Evolutionary conservation across 441 rosid genomes (phyloP).

Genomic region (Arabidopsis hybrid): DNA sequence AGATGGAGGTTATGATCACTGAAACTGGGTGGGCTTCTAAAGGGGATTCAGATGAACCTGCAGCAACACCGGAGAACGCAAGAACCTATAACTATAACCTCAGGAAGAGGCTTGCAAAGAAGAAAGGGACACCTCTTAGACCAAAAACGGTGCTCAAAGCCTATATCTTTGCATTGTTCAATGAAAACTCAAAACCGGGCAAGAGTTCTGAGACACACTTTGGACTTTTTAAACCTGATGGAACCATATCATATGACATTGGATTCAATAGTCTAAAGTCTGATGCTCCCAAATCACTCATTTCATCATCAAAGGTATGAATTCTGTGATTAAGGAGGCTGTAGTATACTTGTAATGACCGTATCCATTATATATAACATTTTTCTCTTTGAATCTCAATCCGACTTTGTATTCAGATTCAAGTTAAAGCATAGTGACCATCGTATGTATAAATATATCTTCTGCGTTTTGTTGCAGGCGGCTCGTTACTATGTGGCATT

Average conservation of each 20-base stretch:
- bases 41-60: constrained; percentile 84
- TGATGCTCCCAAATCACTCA: constrained; percentile 60
- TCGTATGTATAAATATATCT: constrained; percentile 2
- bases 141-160: constrained; percentile 77
- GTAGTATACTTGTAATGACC: neutral
- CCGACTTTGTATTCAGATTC: constrained; percentile 10
- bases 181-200: constrained; percentile 82
- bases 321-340: neutral
- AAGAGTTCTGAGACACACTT: constrained; percentile 86
- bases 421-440: neutral
- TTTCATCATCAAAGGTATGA: constrained; percentile 71
- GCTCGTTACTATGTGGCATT: constrained; percentile 40
- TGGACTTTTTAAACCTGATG: constrained; percentile 92
- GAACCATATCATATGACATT: constrained; percentile 79
- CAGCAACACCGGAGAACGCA: constrained; percentile 80
- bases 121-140: constrained; percentile 92
- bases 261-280: constrained; percentile 80
- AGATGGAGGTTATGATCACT: constrained; percentile 90
- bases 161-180: constrained; percentile 85
- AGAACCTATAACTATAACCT: constrained; percentile 87
- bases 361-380: constrained; percentile 6
- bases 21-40: constrained; percentile 98
- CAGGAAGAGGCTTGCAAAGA: constrained; percentile 90
- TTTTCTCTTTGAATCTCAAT: neutral
- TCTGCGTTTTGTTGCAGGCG: constrained; percentile 49